These are phyloP conservation scores for Aureobasidium lini DNA, from an alignment of 2,329 filamentous ascomycete species.

Conservation along the genomic window DNA sequence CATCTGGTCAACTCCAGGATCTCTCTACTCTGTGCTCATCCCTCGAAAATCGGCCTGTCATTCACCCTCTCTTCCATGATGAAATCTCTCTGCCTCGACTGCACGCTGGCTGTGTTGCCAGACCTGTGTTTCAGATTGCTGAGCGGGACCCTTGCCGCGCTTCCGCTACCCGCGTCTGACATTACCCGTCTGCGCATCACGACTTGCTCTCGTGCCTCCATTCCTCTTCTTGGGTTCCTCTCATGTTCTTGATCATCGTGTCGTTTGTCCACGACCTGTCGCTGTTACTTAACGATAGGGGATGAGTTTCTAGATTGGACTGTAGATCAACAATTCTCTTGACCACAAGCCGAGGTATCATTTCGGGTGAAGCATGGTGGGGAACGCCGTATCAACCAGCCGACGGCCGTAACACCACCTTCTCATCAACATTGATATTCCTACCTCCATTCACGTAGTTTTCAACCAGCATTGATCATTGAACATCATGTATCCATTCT, in stretches of 20 bases:
- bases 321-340: neutral
- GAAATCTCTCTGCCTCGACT: neutral
- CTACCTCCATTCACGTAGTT: neutral
- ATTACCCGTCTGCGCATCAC: too few relatives aligned
- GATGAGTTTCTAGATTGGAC: too few relatives aligned
- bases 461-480: neutral
- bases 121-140: neutral
- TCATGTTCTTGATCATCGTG: neutral
- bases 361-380: neutral
- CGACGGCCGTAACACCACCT: neutral
- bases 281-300: too few relatives aligned
- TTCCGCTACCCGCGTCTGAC: too few relatives aligned
- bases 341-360: neutral
- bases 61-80: neutral
- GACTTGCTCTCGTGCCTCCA: too few relatives aligned
- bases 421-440: neutral
- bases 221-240: too few relatives aligned
- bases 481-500: conserved; percentile 32
- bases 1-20: neutral
- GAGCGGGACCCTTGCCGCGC: too few relatives aligned
- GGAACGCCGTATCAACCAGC: neutral
- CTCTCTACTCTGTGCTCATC: neutral
- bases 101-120: neutral
- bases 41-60: neutral
- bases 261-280: too few relatives aligned